Conservation (phyloP, 352 stramenopile genomes). For the Pythium plurisporium region DNA sequence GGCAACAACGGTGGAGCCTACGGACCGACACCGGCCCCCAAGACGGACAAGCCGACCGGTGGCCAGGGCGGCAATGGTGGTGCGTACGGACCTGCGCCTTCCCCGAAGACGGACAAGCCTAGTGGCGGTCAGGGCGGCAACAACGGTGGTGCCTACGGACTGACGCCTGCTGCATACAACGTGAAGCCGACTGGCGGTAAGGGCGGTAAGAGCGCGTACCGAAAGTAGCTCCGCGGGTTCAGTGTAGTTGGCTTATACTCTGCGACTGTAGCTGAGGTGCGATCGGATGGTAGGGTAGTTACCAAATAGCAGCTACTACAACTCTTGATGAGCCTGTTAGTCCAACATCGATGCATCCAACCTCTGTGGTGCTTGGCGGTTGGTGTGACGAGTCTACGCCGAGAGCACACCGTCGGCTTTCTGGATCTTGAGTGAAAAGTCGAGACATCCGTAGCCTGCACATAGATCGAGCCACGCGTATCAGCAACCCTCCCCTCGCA, state of each 20-base stretch:
- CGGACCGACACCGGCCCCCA: background rate
- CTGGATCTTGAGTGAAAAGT: constrained; percentile 98
- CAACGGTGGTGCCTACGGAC: background rate
- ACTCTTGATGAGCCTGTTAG: background rate
- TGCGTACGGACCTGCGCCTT: background rate
- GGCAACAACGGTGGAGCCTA: too few species aligned
- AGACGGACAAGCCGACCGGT: background rate
- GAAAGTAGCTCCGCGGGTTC: background rate
- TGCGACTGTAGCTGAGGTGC: too few species aligned
- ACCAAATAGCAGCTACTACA: background rate
- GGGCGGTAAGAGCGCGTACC: background rate
- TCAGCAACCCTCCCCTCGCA: background rate
- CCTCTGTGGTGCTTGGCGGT: background rate
- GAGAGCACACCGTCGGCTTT: constrained; percentile 65
- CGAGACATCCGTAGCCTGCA: constrained; percentile 90
- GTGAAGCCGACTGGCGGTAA: background rate
- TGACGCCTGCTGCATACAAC: background rate
- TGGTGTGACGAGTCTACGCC: constrained; percentile 23
- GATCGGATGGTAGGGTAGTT: background rate
- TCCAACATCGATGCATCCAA: background rate
- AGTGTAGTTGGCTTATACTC: background rate
- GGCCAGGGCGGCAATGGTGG: background rate
- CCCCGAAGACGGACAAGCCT: background rate
- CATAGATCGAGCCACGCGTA: background rate
- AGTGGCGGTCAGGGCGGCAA: background rate